Evolutionary conservation across 305 asterid species (phyloP), one percentile per base, ranked within the genome.

Genomic region (Fraxinus dipetala): DNA sequence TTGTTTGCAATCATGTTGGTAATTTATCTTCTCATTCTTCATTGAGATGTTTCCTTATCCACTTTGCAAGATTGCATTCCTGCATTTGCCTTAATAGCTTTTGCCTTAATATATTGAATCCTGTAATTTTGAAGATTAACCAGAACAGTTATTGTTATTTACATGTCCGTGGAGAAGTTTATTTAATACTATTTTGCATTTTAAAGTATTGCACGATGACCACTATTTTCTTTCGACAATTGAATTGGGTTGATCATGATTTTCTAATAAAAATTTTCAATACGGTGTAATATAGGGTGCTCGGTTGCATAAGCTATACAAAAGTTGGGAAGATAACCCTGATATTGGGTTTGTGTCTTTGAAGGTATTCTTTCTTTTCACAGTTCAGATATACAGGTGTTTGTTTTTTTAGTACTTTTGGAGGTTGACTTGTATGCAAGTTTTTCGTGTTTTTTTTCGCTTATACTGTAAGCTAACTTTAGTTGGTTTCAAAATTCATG

Each of bases 321-420:
- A 79, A 81, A 92, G 78, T 87, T 94, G 99, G 99, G 99, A 96
- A 89, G 96, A 93, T 18, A 87, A 91, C 79, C 94, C 91, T 54
- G 85, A 75, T 76, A 84, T 96, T 77, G 93, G 90, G 30, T 91
- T 91, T 88, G 97, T 94, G 75, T 89, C 86, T 63, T 51, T 91
- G 87, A 96, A 93, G 97, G 99, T 96, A 90, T 26, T 56, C 1
- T 34, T 26, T 54, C 2, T 34, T 70, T 45, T 72, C n/a, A 26
- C 63, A 38, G n/a, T 1, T 7, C 11, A 22, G 75, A 54, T 75
- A 3, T 36, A 16, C 61, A 72, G 43, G 16, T 74, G 43, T 75
- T 8, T 83, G 78, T n/a, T 72, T 6, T 43, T 4, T 48, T 16
- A 4, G 1, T 38, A 18, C 9, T 14, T n/a, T 24, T 0, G 24